Evolutionary conservation across 2,329 filamentous ascomycete genomes (phyloP), one percentile per base, ranked within the genome.

Genomic region (Ophiostoma populinum): DNA sequence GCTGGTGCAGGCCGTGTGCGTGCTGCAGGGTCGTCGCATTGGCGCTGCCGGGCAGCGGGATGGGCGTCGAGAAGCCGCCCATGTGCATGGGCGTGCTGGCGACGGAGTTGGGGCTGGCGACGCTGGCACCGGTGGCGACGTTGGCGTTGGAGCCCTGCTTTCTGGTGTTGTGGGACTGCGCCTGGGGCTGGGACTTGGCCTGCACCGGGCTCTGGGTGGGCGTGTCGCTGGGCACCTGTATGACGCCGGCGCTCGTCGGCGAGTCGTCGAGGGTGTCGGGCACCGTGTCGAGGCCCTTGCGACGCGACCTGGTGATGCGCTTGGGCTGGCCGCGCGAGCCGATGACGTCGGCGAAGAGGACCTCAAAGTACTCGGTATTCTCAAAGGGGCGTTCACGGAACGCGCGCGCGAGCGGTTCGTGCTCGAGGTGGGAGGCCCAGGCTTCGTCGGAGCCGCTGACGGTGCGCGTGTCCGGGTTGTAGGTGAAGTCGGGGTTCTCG

Each of bases 271-370:
- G 52, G 3, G 17, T 16, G 4, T 53, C 53, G 2, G 54, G 51
- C 26, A 62, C 51, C 7, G 54, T 57, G 24, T 70, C 65, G 15
- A 57, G 54, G 19, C 62, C 59, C 42, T 58, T 62, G 9, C 66
- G 54, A 39, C 65, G 55, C 8, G 65, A 61, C 47, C 66, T 69
- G 53, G 68, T 70, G 43, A 71, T 59, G 20, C 68, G 61, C 48
- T 71, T 71, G 1, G 68, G 67, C 1, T 67, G 67, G 35, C 68
- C 68, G 16, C 67, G 65, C 1, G 68, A 70, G 9, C 68, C 68
- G 28, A 72, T 57, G 7, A 73, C 67, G 37, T 73, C 68, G 20
- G 67, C 66, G 40, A 71, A 73, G 8, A 73, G 53, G 16, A 71
- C 59, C 47, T 72, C 67, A 62, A 71, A 69, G 48, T 58, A 72